Percentiles rank a stretch among this genome's conserved stretches.
These are phyloP conservation scores for Talaromyces sp. DNA, from an alignment of 2,329 filamentous ascomycete genomes.

Conservation along the genomic window DNA sequence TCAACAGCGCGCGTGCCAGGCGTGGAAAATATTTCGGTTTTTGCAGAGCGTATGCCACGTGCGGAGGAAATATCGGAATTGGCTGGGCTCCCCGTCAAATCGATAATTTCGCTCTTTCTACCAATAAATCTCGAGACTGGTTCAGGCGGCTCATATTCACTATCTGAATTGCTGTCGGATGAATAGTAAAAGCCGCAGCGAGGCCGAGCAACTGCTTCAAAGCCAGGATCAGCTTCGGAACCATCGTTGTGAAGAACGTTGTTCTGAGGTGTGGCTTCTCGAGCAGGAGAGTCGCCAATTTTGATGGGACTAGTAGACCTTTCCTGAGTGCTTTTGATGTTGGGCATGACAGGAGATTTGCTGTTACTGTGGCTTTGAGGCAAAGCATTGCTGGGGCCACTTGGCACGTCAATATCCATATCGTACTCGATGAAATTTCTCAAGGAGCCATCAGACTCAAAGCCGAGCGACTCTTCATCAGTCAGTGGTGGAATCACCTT, in stretches of 20 bases:
- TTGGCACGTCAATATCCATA: slow-evolving; percentile 2
- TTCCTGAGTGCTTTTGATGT: not conserved
- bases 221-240: not conserved
- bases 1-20: slow-evolving; percentile 35
- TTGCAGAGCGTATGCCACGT: slow-evolving; percentile 33
- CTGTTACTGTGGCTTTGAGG: not conserved
- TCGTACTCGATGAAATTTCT: slow-evolving; percentile 32
- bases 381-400: not conserved
- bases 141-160: slow-evolving; percentile 4
- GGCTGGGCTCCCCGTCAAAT: slow-evolving; percentile 33
- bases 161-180: slow-evolving; percentile 13
- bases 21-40: slow-evolving; percentile 16
- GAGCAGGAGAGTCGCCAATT: not conserved
- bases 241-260: not conserved
- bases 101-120: slow-evolving; percentile 26
- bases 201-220: slow-evolving; percentile 1
- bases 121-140: not conserved
- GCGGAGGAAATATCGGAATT: not conserved
- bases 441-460: slow-evolving; percentile 28
- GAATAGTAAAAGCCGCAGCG: slow-evolving; percentile 15
- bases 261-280: not conserved
- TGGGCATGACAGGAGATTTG: not conserved
- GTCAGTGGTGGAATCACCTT: not conserved
- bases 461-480: slow-evolving; percentile 36
- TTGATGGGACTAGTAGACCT: not conserved